Base-by-base conservation (phyloP, 192 early-diverging fungal species). In the Coemansia sp. region DNA sequence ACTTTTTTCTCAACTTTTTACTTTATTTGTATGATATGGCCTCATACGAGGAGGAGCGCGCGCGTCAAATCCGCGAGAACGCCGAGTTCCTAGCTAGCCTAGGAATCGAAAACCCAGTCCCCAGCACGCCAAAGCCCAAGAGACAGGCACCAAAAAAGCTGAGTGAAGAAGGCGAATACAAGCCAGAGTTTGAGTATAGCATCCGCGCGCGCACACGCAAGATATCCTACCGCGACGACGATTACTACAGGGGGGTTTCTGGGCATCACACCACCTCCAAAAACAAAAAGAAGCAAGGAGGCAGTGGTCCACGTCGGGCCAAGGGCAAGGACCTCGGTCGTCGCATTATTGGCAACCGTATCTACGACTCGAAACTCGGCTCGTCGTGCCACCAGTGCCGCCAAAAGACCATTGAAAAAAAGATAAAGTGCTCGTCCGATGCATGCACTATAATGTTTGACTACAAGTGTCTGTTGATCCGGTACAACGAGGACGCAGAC, bases 301-400 rank as follows among this genome's bases (percentile, higher is more conserved):
- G 64, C 15, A 62, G 39, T 14, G 65, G 27, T 9, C 24, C 53
- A 14, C 70, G 71, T 36, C 56, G 60, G 8, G 9, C 32, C 56
- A 58, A 58, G 41, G 17, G 41, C 19, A 7, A 38, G 6, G 36
- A 71, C 31, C 61, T 65, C 10, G 73, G 78, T 0, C 59, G 60
- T 4, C 73, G 77, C 35, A 17, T 74, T 7, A 37, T 71, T 25
- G 68, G 73, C 20, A 31, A 45, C 17, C 68, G 73, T 14, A 45
- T 75, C 10, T 76, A 75, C 37, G 73, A 76, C 59, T 66, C 78
- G 14, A 24, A 29, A 10, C 22, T 53, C 4, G 78, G 73, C 0
- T 9, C n/a, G 3, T 71, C 78, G 6, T 81, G 78, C 43, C 78
- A 81, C 47, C 78, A 81, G 53, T 81, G 78, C 62, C 68, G 78